These are phyloP conservation scores for Penicillium cataractarum DNA, from an alignment of 495 filamentous ascomycete genomes.

Conservation along the genomic window DNA sequence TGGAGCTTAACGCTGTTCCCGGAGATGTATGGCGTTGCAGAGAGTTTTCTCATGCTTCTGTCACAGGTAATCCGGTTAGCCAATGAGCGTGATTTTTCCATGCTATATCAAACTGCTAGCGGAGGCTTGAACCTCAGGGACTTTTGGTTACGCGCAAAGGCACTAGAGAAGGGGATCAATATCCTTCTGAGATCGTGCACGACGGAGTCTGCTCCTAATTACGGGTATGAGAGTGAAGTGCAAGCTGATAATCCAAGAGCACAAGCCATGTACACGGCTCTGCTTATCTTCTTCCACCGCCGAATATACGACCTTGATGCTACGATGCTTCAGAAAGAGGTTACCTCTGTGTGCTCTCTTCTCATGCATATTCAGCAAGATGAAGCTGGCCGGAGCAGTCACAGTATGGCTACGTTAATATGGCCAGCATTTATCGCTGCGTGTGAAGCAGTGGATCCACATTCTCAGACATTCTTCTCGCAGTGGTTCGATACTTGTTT, in stretches of 20 bases:
- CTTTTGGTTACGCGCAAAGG: constrained; percentile 28
- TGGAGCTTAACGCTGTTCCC: constrained; percentile 29
- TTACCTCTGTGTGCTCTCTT: constrained; percentile 8
- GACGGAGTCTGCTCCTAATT: neutral
- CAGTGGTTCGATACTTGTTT: constrained; percentile 26
- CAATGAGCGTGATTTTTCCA: constrained; percentile 28
- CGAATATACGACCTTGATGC: constrained; percentile 29
- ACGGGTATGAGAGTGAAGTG: neutral
- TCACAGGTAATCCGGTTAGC: constrained; percentile 30
- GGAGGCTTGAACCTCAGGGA: constrained; percentile 15
- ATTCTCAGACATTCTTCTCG: constrained; percentile 21
- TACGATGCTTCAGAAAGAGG: constrained; percentile 21
- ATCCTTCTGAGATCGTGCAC: constrained; percentile 5
- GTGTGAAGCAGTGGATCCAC: constrained; percentile 19
- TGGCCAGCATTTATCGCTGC: constrained; percentile 32
- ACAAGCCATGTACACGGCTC: constrained; percentile 26
- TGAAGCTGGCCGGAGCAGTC: neutral
- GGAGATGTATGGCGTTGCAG: constrained; percentile 26
- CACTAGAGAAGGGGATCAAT: constrained; percentile 24
- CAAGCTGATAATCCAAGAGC: constrained; percentile 6
- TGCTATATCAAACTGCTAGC: constrained; percentile 1
- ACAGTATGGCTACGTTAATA: constrained; percentile 23
- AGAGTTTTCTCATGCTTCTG: constrained; percentile 28
- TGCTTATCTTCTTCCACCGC: constrained; percentile 29
- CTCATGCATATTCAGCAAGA: constrained; percentile 16